Percentiles rank a stretch among this genome's conserved stretches.
Evolutionary conservation across 2,329 filamentous ascomycete genomes (phyloP).

Genomic region (Didymella pomorum): DNA sequence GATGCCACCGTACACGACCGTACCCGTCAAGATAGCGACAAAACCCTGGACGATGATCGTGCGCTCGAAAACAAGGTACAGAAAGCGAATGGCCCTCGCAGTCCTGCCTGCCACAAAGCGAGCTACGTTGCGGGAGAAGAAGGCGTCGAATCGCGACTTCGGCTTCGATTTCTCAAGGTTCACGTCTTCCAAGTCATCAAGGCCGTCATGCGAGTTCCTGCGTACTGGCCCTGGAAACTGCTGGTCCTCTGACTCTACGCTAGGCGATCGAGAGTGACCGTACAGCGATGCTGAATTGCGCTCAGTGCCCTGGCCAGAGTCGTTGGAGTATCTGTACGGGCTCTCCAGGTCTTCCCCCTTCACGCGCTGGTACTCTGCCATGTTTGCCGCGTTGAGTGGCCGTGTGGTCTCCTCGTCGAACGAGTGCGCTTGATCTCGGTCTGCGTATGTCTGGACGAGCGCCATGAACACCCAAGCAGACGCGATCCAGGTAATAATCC

Average conservation of each 20-base stretch:
- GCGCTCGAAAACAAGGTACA: constrained; percentile 76
- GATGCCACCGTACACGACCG: constrained; percentile 80
- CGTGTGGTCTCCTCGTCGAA: constrained; percentile 31
- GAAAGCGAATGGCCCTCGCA: constrained; percentile 65
- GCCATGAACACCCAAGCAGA: constrained; percentile 74
- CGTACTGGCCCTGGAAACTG: constrained; percentile 50
- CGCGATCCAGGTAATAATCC: constrained; percentile 78
- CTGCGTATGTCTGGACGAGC: constrained; percentile 68
- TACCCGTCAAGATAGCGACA: constrained; percentile 73
- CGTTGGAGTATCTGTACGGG: constrained; percentile 52
- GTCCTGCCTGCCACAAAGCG: constrained; percentile 62
- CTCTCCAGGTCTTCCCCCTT: constrained; percentile 38
- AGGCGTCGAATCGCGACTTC: constrained; percentile 58
- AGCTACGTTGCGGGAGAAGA: constrained; percentile 63
- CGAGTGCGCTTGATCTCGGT: constrained; percentile 50
- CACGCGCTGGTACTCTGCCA: constrained; percentile 52
- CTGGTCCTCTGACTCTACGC: constrained; percentile 56
- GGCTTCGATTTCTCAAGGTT: constrained; percentile 54
- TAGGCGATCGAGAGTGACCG: constrained; percentile 70
- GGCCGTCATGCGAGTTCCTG: constrained; percentile 52
- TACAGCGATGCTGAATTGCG: constrained; percentile 71
- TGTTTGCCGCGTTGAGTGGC: constrained; percentile 46
- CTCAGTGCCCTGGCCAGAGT: constrained; percentile 72
- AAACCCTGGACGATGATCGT: constrained; percentile 81
- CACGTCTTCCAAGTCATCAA: constrained; percentile 56